These are phyloP conservation scores for Funneliformis mosseae DNA, from an alignment of 192 early-diverging fungal species.

Conservation along the genomic window DNA sequence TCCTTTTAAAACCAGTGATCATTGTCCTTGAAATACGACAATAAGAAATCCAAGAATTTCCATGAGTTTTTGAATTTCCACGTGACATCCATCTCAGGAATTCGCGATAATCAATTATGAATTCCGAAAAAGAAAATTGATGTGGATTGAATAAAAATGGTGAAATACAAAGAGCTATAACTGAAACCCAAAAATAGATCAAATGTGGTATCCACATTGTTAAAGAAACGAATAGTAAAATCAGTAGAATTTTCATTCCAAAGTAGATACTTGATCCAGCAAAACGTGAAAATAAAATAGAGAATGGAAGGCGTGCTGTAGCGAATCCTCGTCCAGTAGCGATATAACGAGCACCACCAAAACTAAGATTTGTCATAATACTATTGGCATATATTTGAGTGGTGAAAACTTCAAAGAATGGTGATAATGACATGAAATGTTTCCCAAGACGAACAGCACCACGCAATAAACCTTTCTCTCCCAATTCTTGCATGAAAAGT, in stretches of 20 bases:
- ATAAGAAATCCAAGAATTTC: slow-evolving; percentile 80
- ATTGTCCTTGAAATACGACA: slow-evolving; percentile 68
- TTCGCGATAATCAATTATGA: slow-evolving; percentile 79
- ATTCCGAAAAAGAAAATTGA: slow-evolving; percentile 80
- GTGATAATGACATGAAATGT: slow-evolving; percentile 81
- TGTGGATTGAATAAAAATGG: slow-evolving; percentile 91
- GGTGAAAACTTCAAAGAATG: slow-evolving; percentile 84
- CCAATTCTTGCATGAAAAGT: slow-evolving; percentile 80
- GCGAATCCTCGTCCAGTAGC: slow-evolving; percentile 86
- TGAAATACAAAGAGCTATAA: slow-evolving; percentile 72
- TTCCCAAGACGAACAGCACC: slow-evolving; percentile 72
- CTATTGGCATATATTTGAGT: slow-evolving; percentile 85
- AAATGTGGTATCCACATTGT: slow-evolving; percentile 73
- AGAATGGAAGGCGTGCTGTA: slow-evolving; percentile 75
- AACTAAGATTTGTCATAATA: slow-evolving; percentile 76
- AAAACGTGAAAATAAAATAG: slow-evolving; percentile 75
- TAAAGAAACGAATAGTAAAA: slow-evolving; percentile 74
- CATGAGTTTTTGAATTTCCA: slow-evolving; percentile 73
- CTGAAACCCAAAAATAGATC: slow-evolving; percentile 83
- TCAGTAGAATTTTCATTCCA: slow-evolving; percentile 68
- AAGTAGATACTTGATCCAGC: slow-evolving; percentile 74
- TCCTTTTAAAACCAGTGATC: slow-evolving; percentile 82
- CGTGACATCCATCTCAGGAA: slow-evolving; percentile 83
- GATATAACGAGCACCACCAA: slow-evolving; percentile 83
- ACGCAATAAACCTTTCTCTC: slow-evolving; percentile 77